Evolutionary conservation across 1,284 basidiomycete genomes (phyloP).

Genomic region (Rhodotorula sp.): DNA sequence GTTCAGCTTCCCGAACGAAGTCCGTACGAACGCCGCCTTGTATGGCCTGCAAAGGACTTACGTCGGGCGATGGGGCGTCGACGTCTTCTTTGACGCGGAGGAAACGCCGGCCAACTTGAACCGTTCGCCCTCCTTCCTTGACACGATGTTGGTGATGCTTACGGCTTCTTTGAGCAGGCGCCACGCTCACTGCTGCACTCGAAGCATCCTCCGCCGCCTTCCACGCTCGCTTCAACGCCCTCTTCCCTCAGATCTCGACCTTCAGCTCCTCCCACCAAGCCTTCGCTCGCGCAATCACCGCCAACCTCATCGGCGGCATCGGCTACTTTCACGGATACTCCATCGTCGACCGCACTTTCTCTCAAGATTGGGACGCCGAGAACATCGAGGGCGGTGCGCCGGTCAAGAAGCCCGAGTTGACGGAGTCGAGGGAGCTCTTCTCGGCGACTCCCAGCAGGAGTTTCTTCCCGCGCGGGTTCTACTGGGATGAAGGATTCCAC

Average conservation of each 20-base stretch:
- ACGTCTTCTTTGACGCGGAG: conserved; percentile 75
- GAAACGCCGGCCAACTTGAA: conserved; percentile 61
- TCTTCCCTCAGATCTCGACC: conserved; percentile 65
- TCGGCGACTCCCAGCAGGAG: conserved; percentile 91
- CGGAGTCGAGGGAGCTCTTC: conserved; percentile 70
- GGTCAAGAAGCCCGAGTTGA: conserved; percentile 57
- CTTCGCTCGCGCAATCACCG: conserved; percentile 83
- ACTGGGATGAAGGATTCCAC: conserved; percentile 98
- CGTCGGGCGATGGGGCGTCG: conserved; percentile 78
- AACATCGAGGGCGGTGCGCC: conserved; percentile 53
- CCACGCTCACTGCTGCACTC: conserved; percentile 62
- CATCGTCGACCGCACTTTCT: conserved; percentile 76
- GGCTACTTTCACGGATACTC: conserved; percentile 93
- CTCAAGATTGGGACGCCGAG: conserved; percentile 72
- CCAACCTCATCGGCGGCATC: conserved; percentile 84
- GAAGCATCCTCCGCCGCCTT: conserved; percentile 63
- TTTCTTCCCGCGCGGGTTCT: conserved; percentile 94
- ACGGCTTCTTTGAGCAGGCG: neutral
- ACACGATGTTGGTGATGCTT: neutral
- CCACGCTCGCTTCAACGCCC: conserved; percentile 62
- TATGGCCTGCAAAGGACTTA: conserved; percentile 80
- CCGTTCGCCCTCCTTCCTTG: conserved; percentile 38
- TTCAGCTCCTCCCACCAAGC: conserved; percentile 53
- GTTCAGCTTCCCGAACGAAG: conserved; percentile 70
- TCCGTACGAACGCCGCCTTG: conserved; percentile 69